Evolutionary conservation across 2,329 filamentous ascomycete genomes (phyloP).

Genomic region (Alternaria alternata): DNA sequence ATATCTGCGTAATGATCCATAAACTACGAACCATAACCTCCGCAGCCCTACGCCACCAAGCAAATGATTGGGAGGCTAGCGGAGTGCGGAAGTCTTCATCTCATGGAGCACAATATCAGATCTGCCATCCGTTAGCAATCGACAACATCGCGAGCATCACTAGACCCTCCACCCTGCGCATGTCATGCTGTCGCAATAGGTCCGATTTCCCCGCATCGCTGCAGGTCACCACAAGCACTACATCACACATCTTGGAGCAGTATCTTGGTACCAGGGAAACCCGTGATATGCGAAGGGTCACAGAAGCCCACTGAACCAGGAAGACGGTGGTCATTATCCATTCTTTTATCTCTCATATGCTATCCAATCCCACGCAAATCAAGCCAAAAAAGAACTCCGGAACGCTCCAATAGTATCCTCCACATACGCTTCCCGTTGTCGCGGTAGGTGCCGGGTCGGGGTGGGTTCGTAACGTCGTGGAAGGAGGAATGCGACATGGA

Average conservation of each 20-base stretch:
- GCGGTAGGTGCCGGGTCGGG: slow-evolving; percentile 3
- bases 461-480: slow-evolving; percentile 1
- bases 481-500: slow-evolving; percentile 13
- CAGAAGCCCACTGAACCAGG: background rate
- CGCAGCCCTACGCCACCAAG: background rate
- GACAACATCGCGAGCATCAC: too few relatives aligned
- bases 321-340: slow-evolving; percentile 5
- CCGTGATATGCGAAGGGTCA: too few relatives aligned
- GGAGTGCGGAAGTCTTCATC: background rate
- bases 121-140: background rate
- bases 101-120: background rate
- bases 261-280: slow-evolving; percentile 1
- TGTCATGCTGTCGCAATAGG: background rate
- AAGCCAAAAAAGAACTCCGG: slow-evolving; percentile 10
- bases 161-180: background rate
- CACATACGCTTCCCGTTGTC: background rate
- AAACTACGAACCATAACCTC: background rate
- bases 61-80: background rate
- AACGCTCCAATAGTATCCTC: slow-evolving; percentile 13
- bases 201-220: background rate
- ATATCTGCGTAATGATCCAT: background rate
- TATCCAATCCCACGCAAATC: slow-evolving; percentile 1
- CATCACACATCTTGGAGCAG: background rate
- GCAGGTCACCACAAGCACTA: background rate
- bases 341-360: slow-evolving; percentile 14